A percentile compares a stretch with the other conserved stretches of the same genome.
These are phyloP conservation scores for Starmerella etchellsii DNA, from an alignment of 805 yeast genomes.

Conservation along the genomic window DNA sequence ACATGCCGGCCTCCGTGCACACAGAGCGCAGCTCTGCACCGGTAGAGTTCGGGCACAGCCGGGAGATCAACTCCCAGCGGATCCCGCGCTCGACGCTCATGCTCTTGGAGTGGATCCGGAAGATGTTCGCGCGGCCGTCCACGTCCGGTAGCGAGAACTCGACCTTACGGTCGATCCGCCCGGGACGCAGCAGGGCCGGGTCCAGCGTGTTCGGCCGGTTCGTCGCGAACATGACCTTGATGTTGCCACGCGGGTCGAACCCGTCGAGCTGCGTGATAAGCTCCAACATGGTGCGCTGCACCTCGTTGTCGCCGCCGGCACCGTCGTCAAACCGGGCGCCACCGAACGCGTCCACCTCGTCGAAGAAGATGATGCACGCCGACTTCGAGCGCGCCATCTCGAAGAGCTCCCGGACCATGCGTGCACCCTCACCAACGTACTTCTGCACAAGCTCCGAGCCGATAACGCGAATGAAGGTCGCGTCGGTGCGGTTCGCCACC, in stretches of 20 bases:
- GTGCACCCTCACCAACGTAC: conserved; percentile 98
- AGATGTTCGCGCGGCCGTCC: conserved; percentile 95
- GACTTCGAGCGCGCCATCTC: conserved; percentile 98
- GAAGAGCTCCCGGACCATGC: conserved; percentile 97
- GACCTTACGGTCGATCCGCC: conserved; percentile 96
- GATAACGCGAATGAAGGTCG: conserved; percentile 94
- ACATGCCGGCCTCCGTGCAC: conserved; percentile 99
- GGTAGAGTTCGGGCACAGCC: conserved; percentile 94
- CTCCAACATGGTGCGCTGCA: conserved; percentile 97
- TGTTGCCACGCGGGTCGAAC: conserved; percentile 96
- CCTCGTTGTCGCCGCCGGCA: conserved; percentile 98
- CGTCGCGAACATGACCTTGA: conserved; percentile 98
- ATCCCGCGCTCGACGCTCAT: conserved; percentile 97
- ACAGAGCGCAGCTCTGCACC: conserved; percentile 98
- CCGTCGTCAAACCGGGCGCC: conserved; percentile 99
- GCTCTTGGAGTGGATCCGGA: conserved; percentile 91
- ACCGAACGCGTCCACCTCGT: conserved; percentile 97
- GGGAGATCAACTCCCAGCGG: conserved; percentile 95
- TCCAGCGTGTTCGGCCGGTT: conserved; percentile 96
- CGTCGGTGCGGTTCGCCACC: conserved; percentile 97
- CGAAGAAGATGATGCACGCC: conserved; percentile 95
- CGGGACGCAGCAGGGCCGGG: conserved; percentile 95
- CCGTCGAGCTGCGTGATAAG: conserved; percentile 96
- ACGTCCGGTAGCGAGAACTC: conserved; percentile 93
- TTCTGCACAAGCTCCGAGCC: conserved; percentile 97